phyloP scores from a whole-genome alignment of 2,329 filamentous ascomycete genomes.

The Penicillium verrucosum region DNA sequence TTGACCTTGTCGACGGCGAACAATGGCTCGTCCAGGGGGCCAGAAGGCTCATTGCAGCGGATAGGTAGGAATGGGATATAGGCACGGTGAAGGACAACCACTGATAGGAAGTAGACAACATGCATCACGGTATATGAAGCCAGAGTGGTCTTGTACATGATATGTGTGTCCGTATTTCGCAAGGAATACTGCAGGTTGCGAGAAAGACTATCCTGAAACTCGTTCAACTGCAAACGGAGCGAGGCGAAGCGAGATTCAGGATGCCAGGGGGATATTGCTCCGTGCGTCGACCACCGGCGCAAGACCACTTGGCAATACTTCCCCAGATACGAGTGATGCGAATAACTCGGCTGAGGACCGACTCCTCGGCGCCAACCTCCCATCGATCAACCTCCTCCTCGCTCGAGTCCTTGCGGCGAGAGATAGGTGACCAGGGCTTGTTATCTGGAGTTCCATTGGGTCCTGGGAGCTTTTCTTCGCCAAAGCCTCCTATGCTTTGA shows the following conservation, averaged over 20 bases:
- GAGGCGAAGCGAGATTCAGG: constrained; percentile 48
- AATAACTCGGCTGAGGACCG: constrained; percentile 54
- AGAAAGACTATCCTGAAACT: constrained; percentile 52
- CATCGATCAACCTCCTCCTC: constrained; percentile 49
- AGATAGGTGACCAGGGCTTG: constrained; percentile 41
- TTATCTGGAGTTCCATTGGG: constrained; percentile 32
- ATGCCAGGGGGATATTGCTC: constrained; percentile 53
- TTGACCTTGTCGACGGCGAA: constrained; percentile 44
- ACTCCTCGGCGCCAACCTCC: constrained; percentile 53
- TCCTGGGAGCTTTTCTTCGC: constrained; percentile 37
- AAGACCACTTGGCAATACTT: constrained; percentile 56
- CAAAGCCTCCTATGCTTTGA: constrained; percentile 38
- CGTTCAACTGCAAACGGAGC: constrained; percentile 46
- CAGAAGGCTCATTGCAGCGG: constrained; percentile 48
- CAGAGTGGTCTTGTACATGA: constrained; percentile 50
- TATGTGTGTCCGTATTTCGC: constrained; percentile 54
- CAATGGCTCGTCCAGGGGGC: constrained; percentile 52
- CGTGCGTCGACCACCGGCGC: constrained; percentile 51
- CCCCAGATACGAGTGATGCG: constrained; percentile 55
- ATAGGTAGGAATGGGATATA: constrained; percentile 56
- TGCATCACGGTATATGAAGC: constrained; percentile 57
- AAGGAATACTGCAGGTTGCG: constrained; percentile 51
- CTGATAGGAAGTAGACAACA: constrained; percentile 52
- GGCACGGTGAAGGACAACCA: constrained; percentile 55
- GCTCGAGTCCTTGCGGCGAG: constrained; percentile 37